These are phyloP conservation scores for Mycena galopus DNA, from an alignment of 768 basidiomycete species.

Conservation along the genomic window DNA sequence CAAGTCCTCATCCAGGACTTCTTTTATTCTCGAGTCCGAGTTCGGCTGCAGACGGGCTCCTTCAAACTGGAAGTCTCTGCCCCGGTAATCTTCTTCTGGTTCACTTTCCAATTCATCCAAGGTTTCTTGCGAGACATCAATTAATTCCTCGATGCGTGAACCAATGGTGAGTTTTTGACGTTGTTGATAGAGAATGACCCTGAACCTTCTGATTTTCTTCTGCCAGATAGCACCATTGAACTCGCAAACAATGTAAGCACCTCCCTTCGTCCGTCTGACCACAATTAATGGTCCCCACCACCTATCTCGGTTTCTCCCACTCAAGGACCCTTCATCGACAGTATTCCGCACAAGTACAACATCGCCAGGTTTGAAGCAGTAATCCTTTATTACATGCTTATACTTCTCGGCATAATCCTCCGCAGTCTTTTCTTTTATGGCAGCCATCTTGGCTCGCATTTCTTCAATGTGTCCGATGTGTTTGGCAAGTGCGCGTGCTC, in stretches of 20 bases:
- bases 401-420: constrained; percentile 39
- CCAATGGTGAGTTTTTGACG: constrained; percentile 3
- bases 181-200: background rate
- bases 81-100: background rate
- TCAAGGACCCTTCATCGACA: constrained; percentile 37
- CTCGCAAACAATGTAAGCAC: background rate
- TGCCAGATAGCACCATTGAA: background rate
- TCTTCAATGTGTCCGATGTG: constrained; percentile 37
- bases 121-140: background rate
- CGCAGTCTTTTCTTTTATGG: constrained; percentile 27
- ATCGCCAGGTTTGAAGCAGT: constrained; percentile 36
- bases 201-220: background rate
- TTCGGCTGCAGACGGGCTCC: background rate
- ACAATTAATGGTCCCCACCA: background rate
- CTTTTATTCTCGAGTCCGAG: background rate
- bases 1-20: too few relatives aligned
- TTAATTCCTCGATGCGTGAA: background rate
- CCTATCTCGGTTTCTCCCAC: constrained; percentile 26
- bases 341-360: constrained; percentile 41
- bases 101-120: background rate
- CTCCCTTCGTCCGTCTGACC: background rate
- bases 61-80: constrained; percentile 24
- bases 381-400: constrained; percentile 25
- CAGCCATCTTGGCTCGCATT: constrained; percentile 11
- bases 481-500: constrained; percentile 26